A percentile compares a stretch with the other conserved stretches of the same genome.
phyloP scores from a whole-genome alignment of 306 rosid genomes.

The Luffa acutangula region DNA sequence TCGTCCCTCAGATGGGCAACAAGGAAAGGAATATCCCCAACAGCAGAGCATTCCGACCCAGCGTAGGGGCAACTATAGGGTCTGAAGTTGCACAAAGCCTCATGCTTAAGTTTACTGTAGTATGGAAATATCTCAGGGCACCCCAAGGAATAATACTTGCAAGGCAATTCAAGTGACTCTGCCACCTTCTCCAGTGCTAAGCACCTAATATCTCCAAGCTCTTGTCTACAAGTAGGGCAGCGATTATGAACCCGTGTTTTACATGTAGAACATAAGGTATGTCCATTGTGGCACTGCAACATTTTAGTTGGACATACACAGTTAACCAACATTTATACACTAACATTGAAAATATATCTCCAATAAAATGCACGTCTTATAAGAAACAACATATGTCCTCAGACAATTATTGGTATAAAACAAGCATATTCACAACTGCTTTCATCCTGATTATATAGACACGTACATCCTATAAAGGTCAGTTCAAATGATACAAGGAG shows the following conservation, averaged over 20 bases:
- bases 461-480: neutral
- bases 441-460: neutral
- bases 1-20: conserved; percentile 95
- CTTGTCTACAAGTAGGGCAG: conserved; percentile 98
- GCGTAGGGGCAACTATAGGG: conserved; percentile 98
- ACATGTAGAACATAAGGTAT: conserved; percentile 88
- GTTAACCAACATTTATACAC: neutral
- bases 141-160: conserved; percentile 78
- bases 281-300: conserved; percentile 95
- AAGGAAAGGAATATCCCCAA: conserved; percentile 80
- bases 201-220: conserved; percentile 98
- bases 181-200: conserved; percentile 98
- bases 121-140: conserved; percentile 95
- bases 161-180: conserved; percentile 92
- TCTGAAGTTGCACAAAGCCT: conserved; percentile 77
- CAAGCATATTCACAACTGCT: neutral
- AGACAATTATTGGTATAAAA: neutral
- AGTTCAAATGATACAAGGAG: neutral
- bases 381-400: neutral
- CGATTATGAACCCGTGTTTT: conserved; percentile 94
- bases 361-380: neutral
- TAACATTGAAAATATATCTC: neutral
- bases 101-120: conserved; percentile 95
- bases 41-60: conserved; percentile 84
- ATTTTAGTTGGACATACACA: neutral